Base-by-base conservation (phyloP, 257 asterid genomes). In the Voacanga thouarsii region DNA sequence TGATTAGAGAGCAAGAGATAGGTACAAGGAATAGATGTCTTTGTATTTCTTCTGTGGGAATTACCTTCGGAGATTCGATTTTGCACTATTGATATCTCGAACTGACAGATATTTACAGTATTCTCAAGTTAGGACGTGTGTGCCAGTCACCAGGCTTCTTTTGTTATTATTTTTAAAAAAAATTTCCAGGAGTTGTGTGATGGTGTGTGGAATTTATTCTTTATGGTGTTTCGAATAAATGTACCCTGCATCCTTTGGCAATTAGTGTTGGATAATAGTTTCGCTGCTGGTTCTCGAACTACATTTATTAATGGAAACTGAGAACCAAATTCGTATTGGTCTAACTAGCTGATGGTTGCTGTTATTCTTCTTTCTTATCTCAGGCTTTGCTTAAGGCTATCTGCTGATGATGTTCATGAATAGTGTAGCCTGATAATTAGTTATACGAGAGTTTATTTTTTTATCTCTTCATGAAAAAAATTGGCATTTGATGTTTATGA, bases 351-450 rank as follows among this genome's bases (percentile, higher is more conserved):
- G 7, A 72, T 74, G 72, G 5, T 37, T 8, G 26, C 44, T 37
- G 12, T 65, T 12, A 14, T 12, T n/a, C 7, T 37, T 33, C 75
- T 55, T 72, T 72, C 26, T 53, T 33, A 19, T 55, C 53, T 51
- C 41, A 51, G 49, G 76, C 67, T 33, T 30, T 63, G 30, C 45
- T 37, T 57, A 39, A 33, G 55, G 18, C 33, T 74, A 21, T 50
- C 63, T 49, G 28, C 63, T 50, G 16, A 51, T 16, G 59, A 18
- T 53, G 59, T 53, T 72, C 74, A 10, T 53, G 49, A 39, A 19
- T 39, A 67, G 75, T 67, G 53, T 70, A 68, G 71, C 11, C 65
- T 71, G 16, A 72, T 18, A 26, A 49, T 16, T 51, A 47, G 75
- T 24, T 71, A 3, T 65, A 51, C 67, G 44, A 50, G 28, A 77